These are phyloP conservation scores for Coprinellus aureogranulatus DNA, from an alignment of 768 basidiomycete genomes.

Conservation along the genomic window DNA sequence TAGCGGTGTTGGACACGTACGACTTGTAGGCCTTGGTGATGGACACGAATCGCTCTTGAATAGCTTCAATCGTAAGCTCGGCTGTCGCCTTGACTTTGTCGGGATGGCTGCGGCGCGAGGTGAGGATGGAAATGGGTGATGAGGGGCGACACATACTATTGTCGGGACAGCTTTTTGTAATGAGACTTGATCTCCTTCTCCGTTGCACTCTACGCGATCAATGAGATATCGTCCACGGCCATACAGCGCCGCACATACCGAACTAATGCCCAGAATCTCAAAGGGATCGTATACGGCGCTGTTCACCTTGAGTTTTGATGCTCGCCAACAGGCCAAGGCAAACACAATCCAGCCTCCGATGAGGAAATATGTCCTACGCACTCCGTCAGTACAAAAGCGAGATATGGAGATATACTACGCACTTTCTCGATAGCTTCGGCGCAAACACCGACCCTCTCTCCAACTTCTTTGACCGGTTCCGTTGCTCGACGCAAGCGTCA, in stretches of 20 bases:
- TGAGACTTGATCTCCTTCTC: slow-evolving; percentile 95
- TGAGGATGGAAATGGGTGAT: background rate
- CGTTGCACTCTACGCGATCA: slow-evolving; percentile 47
- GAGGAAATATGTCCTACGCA: slow-evolving; percentile 56
- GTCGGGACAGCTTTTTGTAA: slow-evolving; percentile 86
- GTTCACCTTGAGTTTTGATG: slow-evolving; percentile 54
- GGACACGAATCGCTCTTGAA: slow-evolving; percentile 83
- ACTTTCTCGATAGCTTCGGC: slow-evolving; percentile 54
- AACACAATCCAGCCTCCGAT: slow-evolving; percentile 73
- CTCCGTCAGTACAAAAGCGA: slow-evolving; percentile 4
- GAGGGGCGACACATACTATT: slow-evolving; percentile 58
- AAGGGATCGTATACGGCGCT: slow-evolving; percentile 89
- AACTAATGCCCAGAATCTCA: slow-evolving; percentile 78
- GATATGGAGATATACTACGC: slow-evolving; percentile 18
- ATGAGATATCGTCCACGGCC: slow-evolving; percentile 5
- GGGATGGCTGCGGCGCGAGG: slow-evolving; percentile 67
- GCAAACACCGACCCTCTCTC: slow-evolving; percentile 47
- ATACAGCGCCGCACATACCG: slow-evolving; percentile 42
- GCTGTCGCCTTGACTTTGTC: slow-evolving; percentile 87
- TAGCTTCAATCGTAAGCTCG: slow-evolving; percentile 84
- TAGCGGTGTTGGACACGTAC: too few species aligned
- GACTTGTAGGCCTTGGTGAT: slow-evolving; percentile 98
- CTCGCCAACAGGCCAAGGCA: slow-evolving; percentile 65
- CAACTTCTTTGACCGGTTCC: slow-evolving; percentile 39
- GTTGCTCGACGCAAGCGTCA: slow-evolving; percentile 56